Percentiles rank a stretch among this genome's conserved stretches.
Evolutionary conservation across 352 stramenopile species (phyloP).

Genomic region (Pythium dissotocum): DNA sequence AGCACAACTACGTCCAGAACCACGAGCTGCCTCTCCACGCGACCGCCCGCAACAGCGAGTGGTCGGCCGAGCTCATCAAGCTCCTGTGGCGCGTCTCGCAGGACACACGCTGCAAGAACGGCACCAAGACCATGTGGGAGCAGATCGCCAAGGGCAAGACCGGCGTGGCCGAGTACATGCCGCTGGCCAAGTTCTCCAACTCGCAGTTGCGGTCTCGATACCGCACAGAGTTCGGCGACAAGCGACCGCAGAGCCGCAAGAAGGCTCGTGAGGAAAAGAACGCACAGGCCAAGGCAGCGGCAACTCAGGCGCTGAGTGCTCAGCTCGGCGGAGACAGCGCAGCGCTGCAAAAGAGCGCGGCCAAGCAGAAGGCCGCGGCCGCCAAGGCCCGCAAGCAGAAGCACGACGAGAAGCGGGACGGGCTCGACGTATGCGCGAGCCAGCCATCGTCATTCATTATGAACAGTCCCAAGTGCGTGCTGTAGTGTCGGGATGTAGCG

Average conservation of each 20-base stretch:
- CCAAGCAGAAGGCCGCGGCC: constrained; percentile 23
- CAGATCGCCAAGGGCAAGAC: constrained; percentile 71
- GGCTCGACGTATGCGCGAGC: constrained; percentile 1
- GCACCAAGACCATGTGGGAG: constrained; percentile 81
- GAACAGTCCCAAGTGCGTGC: constrained; percentile 8
- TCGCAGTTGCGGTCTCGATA: constrained; percentile 79
- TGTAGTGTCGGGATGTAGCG: constrained; percentile 4
- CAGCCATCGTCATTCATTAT: constrained; percentile 3
- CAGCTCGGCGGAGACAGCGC: background rate
- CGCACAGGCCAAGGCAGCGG: constrained; percentile 21
- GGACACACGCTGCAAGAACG: constrained; percentile 67
- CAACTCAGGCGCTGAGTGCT: background rate
- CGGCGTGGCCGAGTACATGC: constrained; percentile 69
- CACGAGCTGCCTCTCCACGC: constrained; percentile 57
- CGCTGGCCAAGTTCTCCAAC: constrained; percentile 70
- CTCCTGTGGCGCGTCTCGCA: constrained; percentile 70
- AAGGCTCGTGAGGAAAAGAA: constrained; percentile 25
- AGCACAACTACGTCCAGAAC: constrained; percentile 67
- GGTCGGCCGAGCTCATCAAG: constrained; percentile 70
- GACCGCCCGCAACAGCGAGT: constrained; percentile 51
- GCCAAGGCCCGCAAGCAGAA: constrained; percentile 13
- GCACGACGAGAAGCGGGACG: constrained; percentile 16
- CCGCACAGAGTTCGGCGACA: constrained; percentile 76
- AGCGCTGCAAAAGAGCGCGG: constrained; percentile 15
- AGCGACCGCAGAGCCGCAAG: constrained; percentile 59